Conservation (phyloP, 2,329 filamentous ascomycete species). For the Xylariaceae sp. region DNA sequence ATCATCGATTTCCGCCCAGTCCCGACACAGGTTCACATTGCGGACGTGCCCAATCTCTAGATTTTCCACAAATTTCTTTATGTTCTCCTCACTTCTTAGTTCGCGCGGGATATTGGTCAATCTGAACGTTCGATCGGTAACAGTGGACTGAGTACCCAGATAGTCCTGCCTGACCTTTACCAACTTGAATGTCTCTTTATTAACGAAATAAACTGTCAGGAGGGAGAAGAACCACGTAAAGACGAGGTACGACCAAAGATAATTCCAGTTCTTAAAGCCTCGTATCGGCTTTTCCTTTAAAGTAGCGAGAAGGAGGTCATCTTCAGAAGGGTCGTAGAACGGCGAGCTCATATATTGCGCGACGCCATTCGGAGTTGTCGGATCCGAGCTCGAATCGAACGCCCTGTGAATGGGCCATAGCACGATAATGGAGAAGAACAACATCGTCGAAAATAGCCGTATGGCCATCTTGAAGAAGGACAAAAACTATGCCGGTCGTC, state of each 20-base stretch:
- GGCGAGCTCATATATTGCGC: slow-evolving; percentile 3
- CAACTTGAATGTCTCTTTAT: slow-evolving; percentile 75
- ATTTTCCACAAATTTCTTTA: slow-evolving; percentile 81
- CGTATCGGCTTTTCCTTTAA: slow-evolving; percentile 12
- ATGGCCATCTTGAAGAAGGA: slow-evolving; percentile 95
- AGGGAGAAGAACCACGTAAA: slow-evolving; percentile 91
- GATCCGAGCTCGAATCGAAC: slow-evolving; percentile 38
- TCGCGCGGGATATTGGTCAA: slow-evolving; percentile 80
- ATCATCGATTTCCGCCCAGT: slow-evolving; percentile 78
- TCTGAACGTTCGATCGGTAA: slow-evolving; percentile 90
- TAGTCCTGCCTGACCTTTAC: slow-evolving; percentile 86
- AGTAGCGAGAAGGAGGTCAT: slow-evolving; percentile 4
- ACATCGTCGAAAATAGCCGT: slow-evolving; percentile 70
- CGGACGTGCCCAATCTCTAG: slow-evolving; percentile 87
- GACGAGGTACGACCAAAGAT: slow-evolving; percentile 88
- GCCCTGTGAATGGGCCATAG: slow-evolving; percentile 80
- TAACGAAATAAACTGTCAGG: slow-evolving; percentile 75
- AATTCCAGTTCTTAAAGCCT: slow-evolving; percentile 37
- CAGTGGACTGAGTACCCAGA: slow-evolving; percentile 86
- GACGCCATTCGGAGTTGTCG: not conserved
- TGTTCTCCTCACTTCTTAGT: slow-evolving; percentile 71
- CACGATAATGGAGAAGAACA: slow-evolving; percentile 73
- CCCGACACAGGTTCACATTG: slow-evolving; percentile 74
- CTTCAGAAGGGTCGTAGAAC: slow-evolving; percentile 2
- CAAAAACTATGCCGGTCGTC: slow-evolving; percentile 55